Evolutionary conservation across 1,284 basidiomycete species (phyloP), one percentile per base, ranked within the genome.

Genomic region (Ceratobasidium papillatum): DNA sequence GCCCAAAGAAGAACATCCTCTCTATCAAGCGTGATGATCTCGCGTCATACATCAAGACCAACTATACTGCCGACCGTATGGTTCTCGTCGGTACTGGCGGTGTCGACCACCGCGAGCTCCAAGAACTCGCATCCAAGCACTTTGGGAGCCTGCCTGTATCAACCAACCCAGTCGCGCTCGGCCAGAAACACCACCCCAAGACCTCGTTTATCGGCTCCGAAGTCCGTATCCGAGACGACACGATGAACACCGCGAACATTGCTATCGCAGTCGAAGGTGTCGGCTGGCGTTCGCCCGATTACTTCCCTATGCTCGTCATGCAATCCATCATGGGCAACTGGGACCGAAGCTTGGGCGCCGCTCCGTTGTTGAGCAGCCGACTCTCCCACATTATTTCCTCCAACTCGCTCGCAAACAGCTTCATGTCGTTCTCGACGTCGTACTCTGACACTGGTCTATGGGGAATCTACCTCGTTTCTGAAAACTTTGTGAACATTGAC

Each of bases 401-500:
- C 77, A 93, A 99, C 90, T 95, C 95, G 87, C 93, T 99, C 81
- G 97, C 98, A 81, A 99, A 99, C 88, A 96, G 93, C 78, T 99
- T 94, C 91, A 98, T 99, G 95, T 95, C 94, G 77, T 99, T 99
- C 91, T 98, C 95, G 51, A 99, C 98, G 12, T 96, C 94, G n/a
- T 99, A 99, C 87, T 96, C 96, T 19, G 98, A 99, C 85, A 99
- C 96, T 22, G 98, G 97, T 80, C 91, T 99, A 59, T 99, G 98
- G 98, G 98, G 98, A 80, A 95, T 98, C 85, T 99, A 99, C 88
- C 85, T 98, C 75, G 94, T 96, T 75, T 91, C 94, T 34, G 98
- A 99, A 88, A 98, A 98, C 87, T 82, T 94, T 74, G 87, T 88
- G 84, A 96, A 97, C 86, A 86, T 99, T 75, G 97, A 99, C 81